Percentiles rank a stretch among this genome's conserved stretches.
phyloP scores from a whole-genome alignment of 179 eudicot genomes.

The Silene vulgaris region DNA sequence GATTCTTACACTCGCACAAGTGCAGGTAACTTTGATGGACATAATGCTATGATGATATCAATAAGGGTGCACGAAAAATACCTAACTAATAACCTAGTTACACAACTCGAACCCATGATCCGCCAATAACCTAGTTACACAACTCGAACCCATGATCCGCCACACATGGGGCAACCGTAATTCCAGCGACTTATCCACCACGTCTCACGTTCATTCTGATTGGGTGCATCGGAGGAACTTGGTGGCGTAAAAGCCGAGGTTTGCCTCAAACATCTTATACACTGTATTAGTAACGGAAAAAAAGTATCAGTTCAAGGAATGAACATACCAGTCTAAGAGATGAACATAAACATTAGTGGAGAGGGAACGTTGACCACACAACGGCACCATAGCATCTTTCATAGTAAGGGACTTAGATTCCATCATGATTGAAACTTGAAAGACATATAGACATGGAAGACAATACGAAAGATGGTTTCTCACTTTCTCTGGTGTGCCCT shows the following conservation, averaged over 20 bases:
- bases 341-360: background rate
- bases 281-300: conserved; percentile 44
- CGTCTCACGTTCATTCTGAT: conserved; percentile 62
- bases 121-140: conserved; percentile 56
- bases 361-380: too few species aligned
- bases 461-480: too few species aligned
- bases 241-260: conserved; percentile 75
- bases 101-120: conserved; percentile 94
- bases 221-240: conserved; percentile 38
- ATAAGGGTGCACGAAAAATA: background rate
- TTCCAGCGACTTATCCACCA: conserved; percentile 98
- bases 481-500: too few species aligned
- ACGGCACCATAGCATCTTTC: background rate
- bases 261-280: conserved; percentile 93
- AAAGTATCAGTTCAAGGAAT: background rate
- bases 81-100: conserved; percentile 26
- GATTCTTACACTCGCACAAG: too few species aligned
- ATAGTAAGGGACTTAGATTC: background rate
- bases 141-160: conserved; percentile 95
- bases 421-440: too few species aligned
- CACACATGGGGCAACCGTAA: conserved; percentile 93
- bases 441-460: too few species aligned
- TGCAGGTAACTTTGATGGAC: background rate
- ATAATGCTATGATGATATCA: background rate
- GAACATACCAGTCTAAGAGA: background rate